Evolutionary conservation across 805 yeast species (phyloP).

Genomic region (Phaffomyces opuntiae): DNA sequence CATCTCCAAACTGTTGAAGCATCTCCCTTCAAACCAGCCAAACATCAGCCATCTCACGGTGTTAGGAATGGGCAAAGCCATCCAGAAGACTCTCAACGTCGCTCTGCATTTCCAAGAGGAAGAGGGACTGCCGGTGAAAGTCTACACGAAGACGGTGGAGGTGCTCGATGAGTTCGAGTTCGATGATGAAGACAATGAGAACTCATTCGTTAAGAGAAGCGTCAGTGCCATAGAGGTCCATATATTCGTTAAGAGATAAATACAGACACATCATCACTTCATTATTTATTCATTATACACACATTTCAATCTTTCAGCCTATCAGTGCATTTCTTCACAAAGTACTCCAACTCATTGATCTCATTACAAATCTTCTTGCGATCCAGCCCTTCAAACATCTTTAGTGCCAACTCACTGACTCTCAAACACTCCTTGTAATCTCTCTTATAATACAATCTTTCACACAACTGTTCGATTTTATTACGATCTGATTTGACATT

Average conservation of each 20-base stretch:
- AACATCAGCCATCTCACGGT: constrained; percentile 42
- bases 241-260: constrained; percentile 21
- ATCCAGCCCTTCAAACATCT: constrained; percentile 26
- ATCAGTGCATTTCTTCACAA: constrained; percentile 33
- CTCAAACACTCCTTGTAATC: constrained; percentile 46
- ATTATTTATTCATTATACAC: neutral
- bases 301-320: constrained; percentile 13
- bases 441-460: constrained; percentile 50
- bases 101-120: constrained; percentile 53
- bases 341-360: constrained; percentile 40
- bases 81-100: constrained; percentile 54
- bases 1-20: constrained; percentile 43
- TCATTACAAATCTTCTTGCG: constrained; percentile 43
- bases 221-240: constrained; percentile 38
- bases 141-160: constrained; percentile 55
- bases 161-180: constrained; percentile 64
- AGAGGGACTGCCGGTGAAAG: constrained; percentile 45
- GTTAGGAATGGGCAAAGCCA: constrained; percentile 72
- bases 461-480: constrained; percentile 50
- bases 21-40: constrained; percentile 38
- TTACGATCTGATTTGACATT: constrained; percentile 49
- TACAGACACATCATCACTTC: neutral
- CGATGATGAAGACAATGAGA: constrained; percentile 27
- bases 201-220: constrained; percentile 27
- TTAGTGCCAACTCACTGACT: constrained; percentile 33